Base-by-base conservation (phyloP, 2,329 filamentous ascomycete species). In the Stemphylium lycopersici region DNA sequence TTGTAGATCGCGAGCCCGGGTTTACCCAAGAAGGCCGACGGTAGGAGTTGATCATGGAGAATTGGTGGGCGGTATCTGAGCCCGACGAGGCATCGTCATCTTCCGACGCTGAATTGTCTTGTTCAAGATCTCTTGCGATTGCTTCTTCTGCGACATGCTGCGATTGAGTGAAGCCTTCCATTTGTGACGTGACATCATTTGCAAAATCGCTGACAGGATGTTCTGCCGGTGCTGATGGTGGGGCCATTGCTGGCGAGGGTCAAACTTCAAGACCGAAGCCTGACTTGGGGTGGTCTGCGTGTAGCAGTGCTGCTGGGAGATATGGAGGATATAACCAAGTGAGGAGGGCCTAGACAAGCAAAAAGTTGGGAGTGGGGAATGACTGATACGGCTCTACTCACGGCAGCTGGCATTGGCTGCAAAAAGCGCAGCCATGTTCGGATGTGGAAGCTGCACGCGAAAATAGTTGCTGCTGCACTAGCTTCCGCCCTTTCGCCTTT, bases 21-120 rank as follows among this genome's bases (percentile, higher is more conserved):
- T 88, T 87, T 38, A 95, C 87, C 69, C 88, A 89, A 62, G 87
- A 90, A 1, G 91, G 90, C 40, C 91, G 84, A 50, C 90, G 86
- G 77, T 95, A 96, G 29, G 84, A 84, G 32, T 84, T 82, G 15
- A 81, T 80, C 77, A 89, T 81, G 13, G 84, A 72, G 52, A 67
- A 74, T 42, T 78, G 75, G 61, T 77, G 76, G 48, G 79, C 64
- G 8, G 79, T 77, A 81, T 81, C 69, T 5, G 64, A 68, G 75
- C 79, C 50, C 78, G 62, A 76, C 50, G 58, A 71, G 15, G 62
- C 77, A 34, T 84, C 84, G 31, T 87, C 85, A 36, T 56, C 55
- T 7, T 64, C 81, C 56, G 84, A 88, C 6, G 90, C 77, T 69
- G 91, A 62, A 5, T 61, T 37, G 48, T 74, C 72, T 11, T 76